These are phyloP conservation scores for Entonaema liquescens DNA, from an alignment of 495 filamentous ascomycete genomes.

Conservation along the genomic window DNA sequence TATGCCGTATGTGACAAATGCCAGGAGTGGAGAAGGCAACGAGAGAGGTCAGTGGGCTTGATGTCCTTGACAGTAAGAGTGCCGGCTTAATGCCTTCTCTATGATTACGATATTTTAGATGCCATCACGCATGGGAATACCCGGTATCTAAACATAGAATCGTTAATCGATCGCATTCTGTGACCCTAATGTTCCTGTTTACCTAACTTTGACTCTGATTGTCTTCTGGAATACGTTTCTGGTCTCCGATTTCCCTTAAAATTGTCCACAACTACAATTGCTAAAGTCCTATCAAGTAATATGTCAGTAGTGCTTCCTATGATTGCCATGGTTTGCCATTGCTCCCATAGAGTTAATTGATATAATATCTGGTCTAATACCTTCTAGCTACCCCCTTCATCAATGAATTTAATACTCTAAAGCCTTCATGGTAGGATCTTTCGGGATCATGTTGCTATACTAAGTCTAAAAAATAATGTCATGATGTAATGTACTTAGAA, in stretches of 20 bases:
- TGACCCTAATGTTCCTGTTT: background rate
- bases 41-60: background rate
- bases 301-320: background rate
- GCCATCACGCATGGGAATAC: conserved; percentile 4
- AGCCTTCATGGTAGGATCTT: background rate
- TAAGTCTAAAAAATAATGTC: background rate
- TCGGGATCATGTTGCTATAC: background rate
- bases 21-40: conserved; percentile 14
- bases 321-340: background rate
- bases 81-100: background rate
- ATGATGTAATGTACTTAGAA: conserved; percentile 48
- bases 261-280: background rate
- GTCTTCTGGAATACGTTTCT: background rate
- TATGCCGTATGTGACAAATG: conserved; percentile 27
- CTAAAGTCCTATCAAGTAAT: background rate
- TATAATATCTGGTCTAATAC: background rate
- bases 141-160: conserved; percentile 10
- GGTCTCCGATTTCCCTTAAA: background rate
- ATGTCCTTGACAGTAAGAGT: background rate
- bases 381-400: background rate
- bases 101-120: conserved; percentile 17
- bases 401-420: background rate
- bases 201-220: background rate
- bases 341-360: background rate
- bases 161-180: conserved; percentile 9